Base-by-base conservation (phyloP, 176 grass and related monocot genomes). In the Dactylis glomerata region DNA sequence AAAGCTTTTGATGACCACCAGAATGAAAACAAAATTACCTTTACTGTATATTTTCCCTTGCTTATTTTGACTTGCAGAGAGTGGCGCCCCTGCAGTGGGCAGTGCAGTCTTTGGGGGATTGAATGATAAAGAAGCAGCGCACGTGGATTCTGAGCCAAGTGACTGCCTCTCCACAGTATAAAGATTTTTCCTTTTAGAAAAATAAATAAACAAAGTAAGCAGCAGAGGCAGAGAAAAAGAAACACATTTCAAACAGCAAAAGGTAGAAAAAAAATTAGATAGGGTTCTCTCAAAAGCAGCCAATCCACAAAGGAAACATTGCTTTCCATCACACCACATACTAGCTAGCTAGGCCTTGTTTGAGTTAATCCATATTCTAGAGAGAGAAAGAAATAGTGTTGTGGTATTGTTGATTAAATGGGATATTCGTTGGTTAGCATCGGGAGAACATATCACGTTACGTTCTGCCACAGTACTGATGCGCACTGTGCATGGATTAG, bases 111-210 rank as follows among this genome's bases (percentile, higher is more conserved):
- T 88, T 86, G 80, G 62, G 73, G 88, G 76, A 87, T 89, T 95
- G 93, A 90, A 90, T 92, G 93, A 87, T 92, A 94, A 92, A 98
- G 91, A 91, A 66, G 61, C 89, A 86, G 83, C 93, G 84, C 96
- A 99, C 96, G 96, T 99, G 93, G 93, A 91, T 50, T 86, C 96
- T 96, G 96, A 91, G 50, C 89, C 92, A 86, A 90, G 82, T 90
- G 87, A 91, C 92, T 93, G 92, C 92, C 89, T 91, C 84, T 69
- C 84, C 81, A 87, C 91, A 92, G 87, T 88, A 57, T 65, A 92
- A 87, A 89, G 77, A 76, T 89, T 79, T 87, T 82, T 32, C 55
- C 68, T 88, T 73, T 64, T 36, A n/a, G 49, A 49, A 68, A 84
- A 91, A 73, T 5, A 30, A 86, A 50, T 31, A 75, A 79, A 70